Percentiles rank a stretch among this genome's conserved stretches.
Conservation (phyloP, 2,329 filamentous ascomycete species). For the Alternaria ethzedia region DNA sequence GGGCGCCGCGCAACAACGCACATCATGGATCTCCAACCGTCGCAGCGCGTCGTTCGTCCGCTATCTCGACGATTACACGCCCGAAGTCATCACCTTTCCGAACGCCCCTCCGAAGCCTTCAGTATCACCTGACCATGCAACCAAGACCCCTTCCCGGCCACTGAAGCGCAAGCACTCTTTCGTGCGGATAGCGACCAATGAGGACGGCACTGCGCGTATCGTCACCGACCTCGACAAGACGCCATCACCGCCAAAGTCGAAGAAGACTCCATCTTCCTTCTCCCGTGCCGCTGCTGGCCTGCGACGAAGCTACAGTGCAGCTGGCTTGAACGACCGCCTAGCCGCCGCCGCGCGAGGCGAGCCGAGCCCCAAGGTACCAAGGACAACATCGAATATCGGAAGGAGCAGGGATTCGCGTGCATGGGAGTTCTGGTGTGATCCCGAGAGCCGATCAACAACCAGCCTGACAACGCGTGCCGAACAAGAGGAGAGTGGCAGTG, state of each 20-base stretch:
- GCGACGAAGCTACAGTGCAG: constrained; percentile 74
- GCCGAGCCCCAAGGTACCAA: constrained; percentile 44
- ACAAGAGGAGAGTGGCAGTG: constrained; percentile 79
- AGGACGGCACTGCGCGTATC: constrained; percentile 90
- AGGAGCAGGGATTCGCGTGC: constrained; percentile 84
- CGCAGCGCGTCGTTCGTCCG: constrained; percentile 52
- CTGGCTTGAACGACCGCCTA: constrained; percentile 51
- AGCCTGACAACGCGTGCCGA: constrained; percentile 82
- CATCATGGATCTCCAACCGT: constrained; percentile 55
- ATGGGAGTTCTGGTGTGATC: constrained; percentile 91
- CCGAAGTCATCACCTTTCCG: constrained; percentile 40
- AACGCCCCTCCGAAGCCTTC: constrained; percentile 25
- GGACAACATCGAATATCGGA: constrained; percentile 66
- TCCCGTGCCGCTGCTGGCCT: constrained; percentile 58
- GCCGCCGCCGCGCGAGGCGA: constrained; percentile 34
- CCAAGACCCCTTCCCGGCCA: constrained; percentile 53
- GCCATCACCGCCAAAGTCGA: constrained; percentile 68
- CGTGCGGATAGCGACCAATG: constrained; percentile 79
- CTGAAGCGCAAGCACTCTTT: constrained; percentile 56
- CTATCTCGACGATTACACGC: constrained; percentile 41
- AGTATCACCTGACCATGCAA: constrained; percentile 52
- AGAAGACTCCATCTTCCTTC: constrained; percentile 54
- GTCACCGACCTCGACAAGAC: constrained; percentile 72
- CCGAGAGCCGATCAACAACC: constrained; percentile 69
- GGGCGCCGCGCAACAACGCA: constrained; percentile 36